Evolutionary conservation across 2,329 filamentous ascomycete genomes (phyloP).

Genomic region (Nigrospora osmanthi): DNA sequence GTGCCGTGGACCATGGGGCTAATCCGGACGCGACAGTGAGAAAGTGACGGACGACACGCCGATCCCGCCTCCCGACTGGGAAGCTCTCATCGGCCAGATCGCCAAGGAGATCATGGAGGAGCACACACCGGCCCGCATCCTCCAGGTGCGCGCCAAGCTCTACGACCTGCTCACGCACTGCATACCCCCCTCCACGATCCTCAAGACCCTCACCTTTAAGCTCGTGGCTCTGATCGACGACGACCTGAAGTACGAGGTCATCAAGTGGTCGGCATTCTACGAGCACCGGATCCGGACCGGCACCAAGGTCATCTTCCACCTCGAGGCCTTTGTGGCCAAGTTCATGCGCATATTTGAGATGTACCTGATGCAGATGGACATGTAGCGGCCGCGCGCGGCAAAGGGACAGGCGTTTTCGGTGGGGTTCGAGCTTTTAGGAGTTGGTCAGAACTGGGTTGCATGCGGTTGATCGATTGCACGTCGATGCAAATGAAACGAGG

Average conservation of each 20-base stretch:
- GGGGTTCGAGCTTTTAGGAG: too few species aligned
- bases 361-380: constrained; percentile 81
- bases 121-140: constrained; percentile 79
- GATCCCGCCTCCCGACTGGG: constrained; percentile 95
- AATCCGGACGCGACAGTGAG: constrained; percentile 51
- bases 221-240: constrained; percentile 83
- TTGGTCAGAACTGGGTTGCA: too few species aligned
- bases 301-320: constrained; percentile 93
- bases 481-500: too few species aligned
- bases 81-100: constrained; percentile 79
- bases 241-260: constrained; percentile 80
- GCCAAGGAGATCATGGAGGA: constrained; percentile 92
- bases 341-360: constrained; percentile 96
- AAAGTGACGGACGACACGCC: constrained; percentile 80
- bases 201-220: constrained; percentile 94
- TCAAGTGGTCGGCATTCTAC: constrained; percentile 95
- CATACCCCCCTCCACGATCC: constrained; percentile 87
- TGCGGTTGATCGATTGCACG: too few species aligned
- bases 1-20: constrained; percentile 19
- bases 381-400: constrained; percentile 23
- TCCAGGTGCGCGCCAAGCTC: constrained; percentile 86
- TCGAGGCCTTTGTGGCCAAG: constrained; percentile 97
- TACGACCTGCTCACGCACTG: constrained; percentile 97
- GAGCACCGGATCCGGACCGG: constrained; percentile 91
- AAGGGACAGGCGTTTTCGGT: background rate